Base-by-base conservation (phyloP, 2,329 filamentous ascomycete species). In the Sporothrix humicola region DNA sequence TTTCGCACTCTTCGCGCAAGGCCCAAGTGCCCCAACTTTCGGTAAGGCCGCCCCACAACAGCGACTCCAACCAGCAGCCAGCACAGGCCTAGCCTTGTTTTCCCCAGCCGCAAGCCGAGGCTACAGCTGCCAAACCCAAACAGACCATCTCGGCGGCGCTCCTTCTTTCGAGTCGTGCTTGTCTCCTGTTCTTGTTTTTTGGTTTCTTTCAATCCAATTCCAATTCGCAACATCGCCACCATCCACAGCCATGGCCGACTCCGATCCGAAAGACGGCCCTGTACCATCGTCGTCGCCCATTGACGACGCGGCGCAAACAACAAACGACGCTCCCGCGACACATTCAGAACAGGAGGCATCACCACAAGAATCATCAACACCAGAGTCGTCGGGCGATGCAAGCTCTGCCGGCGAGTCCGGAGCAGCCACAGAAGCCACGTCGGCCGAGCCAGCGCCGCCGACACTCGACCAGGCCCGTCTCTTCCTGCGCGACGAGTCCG, bases 401-500 rank as follows among this genome's bases (percentile, higher is more conserved):
- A 50, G 23, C 48, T 9, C 48, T n/a, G 69, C 68, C 50, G 7
- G 10, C 10, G 52, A 54, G 9, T 15, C 69, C 20, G 54, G 58
- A 50, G 17, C 48, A 70, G 6, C 20, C 17, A 9, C 61, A 15
- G 10, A 61, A 15, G 23, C 54, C 8, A 10, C 66, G 56, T 7
- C 23, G n/a, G 5, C 46, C 13, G 31, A 72, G 31, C 58, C 59
- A 6, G 9, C 46, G 13, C 42, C 71, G 0, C 73, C 74, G 7
- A 80, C 78, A 42, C 72, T 93, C 50, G 89, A 93, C 17, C 89
- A 94, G 79, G 94, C 94, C 42, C 86, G 87, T 59, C 88, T 86
- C 71, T 98, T 97, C 79, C 87, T 98, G 3, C 85, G 92, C 69
- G 91, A 97, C 74, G 89, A 92, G 8, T 85, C 87, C 23, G 92